These are phyloP conservation scores for Lactifluus echinatus DNA, from an alignment of 768 basidiomycete genomes.

Conservation along the genomic window DNA sequence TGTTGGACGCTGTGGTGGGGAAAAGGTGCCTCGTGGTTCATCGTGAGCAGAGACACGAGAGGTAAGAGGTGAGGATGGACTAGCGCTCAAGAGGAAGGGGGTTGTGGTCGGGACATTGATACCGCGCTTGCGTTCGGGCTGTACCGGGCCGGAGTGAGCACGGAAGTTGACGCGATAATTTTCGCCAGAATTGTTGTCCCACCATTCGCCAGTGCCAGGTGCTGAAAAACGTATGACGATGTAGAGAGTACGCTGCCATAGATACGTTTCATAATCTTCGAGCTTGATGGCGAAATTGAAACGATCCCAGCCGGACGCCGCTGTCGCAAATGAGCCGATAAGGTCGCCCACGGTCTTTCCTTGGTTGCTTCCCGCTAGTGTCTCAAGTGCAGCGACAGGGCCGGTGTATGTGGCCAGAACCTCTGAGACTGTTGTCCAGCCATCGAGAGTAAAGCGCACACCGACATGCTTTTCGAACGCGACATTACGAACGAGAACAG, in stretches of 20 bases:
- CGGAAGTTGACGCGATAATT: conserved; percentile 77
- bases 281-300: conserved; percentile 53
- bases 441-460: conserved; percentile 85
- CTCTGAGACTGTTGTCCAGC: conserved; percentile 90
- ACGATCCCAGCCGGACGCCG: conserved; percentile 26
- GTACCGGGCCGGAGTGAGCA: conserved; percentile 13
- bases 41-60: conserved; percentile 2
- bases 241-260: conserved; percentile 48
- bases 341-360: conserved; percentile 33
- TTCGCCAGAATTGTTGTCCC: conserved; percentile 80
- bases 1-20: conserved; percentile 1
- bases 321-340: conserved; percentile 26
- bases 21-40: conserved; percentile 8
- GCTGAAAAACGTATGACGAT: conserved; percentile 49
- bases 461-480: conserved; percentile 80
- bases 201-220: conserved; percentile 61
- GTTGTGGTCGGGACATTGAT: background rate
- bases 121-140: conserved; percentile 12
- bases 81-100: conserved; percentile 11
- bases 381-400: conserved; percentile 29
- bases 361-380: conserved; percentile 18
- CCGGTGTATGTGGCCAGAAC: conserved; percentile 46
- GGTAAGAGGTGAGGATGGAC: conserved; percentile 1
- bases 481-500: conserved; percentile 77
- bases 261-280: conserved; percentile 52